Conservation (phyloP, 2,329 filamentous ascomycete species). For the Macrophomina pseudophaseolina region DNA sequence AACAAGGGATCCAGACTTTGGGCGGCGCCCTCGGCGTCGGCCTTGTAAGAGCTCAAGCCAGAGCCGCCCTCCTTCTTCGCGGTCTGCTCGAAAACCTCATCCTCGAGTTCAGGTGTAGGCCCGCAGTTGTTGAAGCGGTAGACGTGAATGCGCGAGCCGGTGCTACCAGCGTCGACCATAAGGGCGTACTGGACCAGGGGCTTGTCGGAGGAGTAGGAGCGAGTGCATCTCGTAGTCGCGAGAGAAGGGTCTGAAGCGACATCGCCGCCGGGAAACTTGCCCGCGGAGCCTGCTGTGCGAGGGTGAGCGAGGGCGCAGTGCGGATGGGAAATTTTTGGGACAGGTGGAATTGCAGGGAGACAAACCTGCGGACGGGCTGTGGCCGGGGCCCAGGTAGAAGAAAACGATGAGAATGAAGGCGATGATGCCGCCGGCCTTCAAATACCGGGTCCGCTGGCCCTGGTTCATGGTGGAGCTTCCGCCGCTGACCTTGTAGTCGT, state of each 20-base stretch:
- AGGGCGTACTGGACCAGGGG: constrained; percentile 96
- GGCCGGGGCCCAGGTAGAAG: constrained; percentile 59
- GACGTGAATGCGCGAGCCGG: constrained; percentile 95
- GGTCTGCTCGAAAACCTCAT: constrained; percentile 93
- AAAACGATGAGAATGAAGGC: constrained; percentile 63
- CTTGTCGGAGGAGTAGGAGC: constrained; percentile 84
- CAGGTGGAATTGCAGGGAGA: not conserved
- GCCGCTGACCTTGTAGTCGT: constrained; percentile 50
- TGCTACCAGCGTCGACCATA: constrained; percentile 98
- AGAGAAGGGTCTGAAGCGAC: constrained; percentile 62
- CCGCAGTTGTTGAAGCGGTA: constrained; percentile 99
- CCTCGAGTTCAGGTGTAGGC: constrained; percentile 88
- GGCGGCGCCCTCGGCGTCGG: constrained; percentile 85
- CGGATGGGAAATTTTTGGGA: constrained; percentile 9
- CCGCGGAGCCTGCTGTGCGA: not conserved
- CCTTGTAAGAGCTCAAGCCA: constrained; percentile 82
- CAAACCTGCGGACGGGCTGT: constrained; percentile 23
- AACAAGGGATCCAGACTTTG: constrained; percentile 87
- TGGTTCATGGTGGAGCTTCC: constrained; percentile 58
- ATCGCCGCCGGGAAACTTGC: constrained; percentile 43
- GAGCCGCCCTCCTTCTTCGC: constrained; percentile 80
- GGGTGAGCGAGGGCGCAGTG: constrained; percentile 3
- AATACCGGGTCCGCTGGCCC: constrained; percentile 63
- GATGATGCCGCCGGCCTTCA: constrained; percentile 67
- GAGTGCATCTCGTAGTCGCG: constrained; percentile 76